Conservation (phyloP, 2,329 filamentous ascomycete genomes). For the Arachnomyces sp. region DNA sequence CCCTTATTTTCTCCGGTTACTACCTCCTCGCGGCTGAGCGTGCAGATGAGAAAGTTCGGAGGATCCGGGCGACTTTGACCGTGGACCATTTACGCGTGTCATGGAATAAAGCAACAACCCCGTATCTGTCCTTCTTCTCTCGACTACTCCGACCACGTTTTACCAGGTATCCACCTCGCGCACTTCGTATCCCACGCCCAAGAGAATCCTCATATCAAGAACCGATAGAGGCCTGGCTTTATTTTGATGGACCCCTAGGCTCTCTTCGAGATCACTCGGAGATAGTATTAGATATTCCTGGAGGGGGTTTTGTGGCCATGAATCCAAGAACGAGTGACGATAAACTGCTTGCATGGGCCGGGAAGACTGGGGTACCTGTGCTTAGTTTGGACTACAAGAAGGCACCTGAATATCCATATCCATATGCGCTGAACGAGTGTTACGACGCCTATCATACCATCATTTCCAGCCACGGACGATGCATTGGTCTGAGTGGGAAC, state of each 20-base stretch:
- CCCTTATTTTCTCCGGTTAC: slow-evolving; percentile 76
- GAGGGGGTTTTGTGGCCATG: slow-evolving; percentile 96
- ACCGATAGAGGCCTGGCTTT: slow-evolving; percentile 78
- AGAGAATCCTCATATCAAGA: slow-evolving; percentile 72
- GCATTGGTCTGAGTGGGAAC: slow-evolving; percentile 63
- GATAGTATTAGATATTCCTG: slow-evolving; percentile 80
- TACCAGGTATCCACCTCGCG: slow-evolving; percentile 70
- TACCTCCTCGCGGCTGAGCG: slow-evolving; percentile 89
- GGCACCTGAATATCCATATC: slow-evolving; percentile 76
- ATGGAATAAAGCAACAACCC: slow-evolving; percentile 91
- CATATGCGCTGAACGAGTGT: slow-evolving; percentile 78
- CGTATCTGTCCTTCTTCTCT: slow-evolving; percentile 69
- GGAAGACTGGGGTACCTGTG: slow-evolving; percentile 77
- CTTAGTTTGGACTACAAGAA: slow-evolving; percentile 87
- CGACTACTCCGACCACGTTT: slow-evolving; percentile 67
- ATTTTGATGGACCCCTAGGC: slow-evolving; percentile 80
- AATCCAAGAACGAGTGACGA: slow-evolving; percentile 90
- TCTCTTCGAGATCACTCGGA: slow-evolving; percentile 68
- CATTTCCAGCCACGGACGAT: slow-evolving; percentile 62
- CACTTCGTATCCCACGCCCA: slow-evolving; percentile 76
- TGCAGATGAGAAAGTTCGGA: slow-evolving; percentile 92
- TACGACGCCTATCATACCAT: slow-evolving; percentile 76
- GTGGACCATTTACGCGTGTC: slow-evolving; percentile 85
- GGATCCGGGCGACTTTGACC: slow-evolving; percentile 76
- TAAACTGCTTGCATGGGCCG: slow-evolving; percentile 86